phyloP scores from a whole-genome alignment of 495 filamentous ascomycete genomes.

The Astrocystis sublimbata region DNA sequence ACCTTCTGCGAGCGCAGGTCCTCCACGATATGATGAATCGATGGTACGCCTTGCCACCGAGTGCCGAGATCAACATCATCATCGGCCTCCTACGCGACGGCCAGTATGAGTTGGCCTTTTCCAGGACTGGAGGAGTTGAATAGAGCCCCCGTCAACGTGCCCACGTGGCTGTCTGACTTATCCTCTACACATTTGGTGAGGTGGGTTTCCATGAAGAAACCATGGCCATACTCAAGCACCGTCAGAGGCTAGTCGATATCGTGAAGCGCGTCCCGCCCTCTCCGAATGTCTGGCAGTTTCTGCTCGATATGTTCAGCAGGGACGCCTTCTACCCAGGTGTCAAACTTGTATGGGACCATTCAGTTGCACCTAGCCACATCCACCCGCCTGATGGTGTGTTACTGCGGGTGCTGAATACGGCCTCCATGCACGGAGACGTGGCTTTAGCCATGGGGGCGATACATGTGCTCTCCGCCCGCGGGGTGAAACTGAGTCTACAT shows the following conservation, averaged over 20 bases:
- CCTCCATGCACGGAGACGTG: constrained; percentile 65
- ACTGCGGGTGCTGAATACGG: constrained; percentile 65
- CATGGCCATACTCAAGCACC: constrained; percentile 60
- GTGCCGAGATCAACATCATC: constrained; percentile 67
- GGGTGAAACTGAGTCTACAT: constrained; percentile 52
- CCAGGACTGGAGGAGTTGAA: constrained; percentile 69
- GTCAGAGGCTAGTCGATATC: constrained; percentile 43
- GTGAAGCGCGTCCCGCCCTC: constrained; percentile 41
- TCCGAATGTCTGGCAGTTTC: constrained; percentile 60
- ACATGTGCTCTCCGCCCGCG: constrained; percentile 55
- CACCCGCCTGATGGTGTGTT: constrained; percentile 66
- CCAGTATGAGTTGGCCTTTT: constrained; percentile 78
- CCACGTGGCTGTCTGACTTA: constrained; percentile 74
- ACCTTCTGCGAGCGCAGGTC: constrained; percentile 69
- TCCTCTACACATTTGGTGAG: constrained; percentile 67
- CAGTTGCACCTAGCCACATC: constrained; percentile 64
- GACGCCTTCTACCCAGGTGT: constrained; percentile 40
- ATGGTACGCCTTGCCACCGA: constrained; percentile 66
- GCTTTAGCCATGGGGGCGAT: constrained; percentile 67
- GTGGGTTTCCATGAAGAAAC: constrained; percentile 75
- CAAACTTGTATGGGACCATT: constrained; percentile 58
- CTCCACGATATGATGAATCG: constrained; percentile 67
- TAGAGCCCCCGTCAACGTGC: constrained; percentile 53
- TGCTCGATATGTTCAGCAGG: constrained; percentile 68
- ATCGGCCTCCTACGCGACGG: constrained; percentile 75